Base-by-base conservation (phyloP, 1,139 yeast species). In the Magnusiomyces tetraspermus region DNA sequence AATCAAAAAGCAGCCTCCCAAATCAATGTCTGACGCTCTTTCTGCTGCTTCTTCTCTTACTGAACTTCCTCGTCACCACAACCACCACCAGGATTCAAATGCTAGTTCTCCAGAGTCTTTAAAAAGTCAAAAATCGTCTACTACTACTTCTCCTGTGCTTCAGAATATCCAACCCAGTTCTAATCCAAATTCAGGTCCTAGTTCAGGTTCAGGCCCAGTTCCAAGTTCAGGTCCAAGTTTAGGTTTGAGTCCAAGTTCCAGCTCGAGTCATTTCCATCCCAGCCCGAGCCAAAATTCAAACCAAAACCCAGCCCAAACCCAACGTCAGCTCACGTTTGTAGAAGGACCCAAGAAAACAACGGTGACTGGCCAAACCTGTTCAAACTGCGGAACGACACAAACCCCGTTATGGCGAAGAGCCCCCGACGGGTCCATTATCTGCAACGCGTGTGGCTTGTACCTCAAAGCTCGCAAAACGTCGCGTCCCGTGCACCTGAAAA, bases 361-460 rank as follows among this genome's bases (percentile, higher is more conserved):
- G 13, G 50, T 57, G 8, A 51, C 61, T 8, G 65, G 66, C 23
- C 82, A 78, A 60, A 73, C 76, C 53, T 80, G 87, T 62, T 74
- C 82, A 43, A 82, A 82, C 64, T 82, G 87, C 62, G 82, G 82
- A 5, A 80, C 85, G n/a, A 77, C 82, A 17, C 75, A 78, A 57
- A 82, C 87, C 0, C 87, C 87, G 2, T 70, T 82, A 11, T 82
- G 87, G 87, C 71, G 87, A 50, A 67, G 87, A 48, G 82, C 85
- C 2, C 83, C 85, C 0, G 79, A 77, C 55, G 85, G 85, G 1
- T 78, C 82, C 19, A 74, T 78, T 46, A 79, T 82, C 44, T 82
- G 87, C 66, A 82, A 82, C 63, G 87, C 87, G n/a, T 82, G 87
- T 63, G 87, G 87, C 1, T 73, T 82, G 47, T 55, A 73, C 55